Percentiles rank a stretch among this genome's conserved stretches.
phyloP scores from a whole-genome alignment of 768 basidiomycete genomes.

The Russula vinacea region DNA sequence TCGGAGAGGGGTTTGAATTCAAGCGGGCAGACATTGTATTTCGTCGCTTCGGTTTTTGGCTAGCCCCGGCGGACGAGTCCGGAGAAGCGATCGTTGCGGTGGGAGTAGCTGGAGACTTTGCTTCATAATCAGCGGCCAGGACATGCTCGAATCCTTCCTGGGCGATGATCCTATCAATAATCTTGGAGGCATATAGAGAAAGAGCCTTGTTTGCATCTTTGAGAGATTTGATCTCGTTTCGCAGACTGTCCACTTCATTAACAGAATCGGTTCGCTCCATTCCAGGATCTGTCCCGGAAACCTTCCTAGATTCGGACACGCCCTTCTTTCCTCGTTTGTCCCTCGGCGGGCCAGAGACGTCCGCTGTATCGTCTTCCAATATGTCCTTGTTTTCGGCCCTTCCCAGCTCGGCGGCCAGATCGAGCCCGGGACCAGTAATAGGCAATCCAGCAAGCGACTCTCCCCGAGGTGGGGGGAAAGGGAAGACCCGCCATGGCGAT shows the following conservation, averaged over 20 bases:
- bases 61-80: conserved; percentile 34
- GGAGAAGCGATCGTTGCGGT: conserved; percentile 40
- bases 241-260: conserved; percentile 70
- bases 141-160: conserved; percentile 98
- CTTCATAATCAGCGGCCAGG: conserved; percentile 88
- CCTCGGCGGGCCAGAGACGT: conserved; percentile 48
- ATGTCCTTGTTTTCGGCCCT: conserved; percentile 88
- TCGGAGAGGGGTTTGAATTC: conserved; percentile 38
- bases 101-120: conserved; percentile 50
- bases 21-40: conserved; percentile 50
- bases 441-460: conserved; percentile 85
- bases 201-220: conserved; percentile 96
- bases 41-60: conserved; percentile 55
- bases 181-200: conserved; percentile 94
- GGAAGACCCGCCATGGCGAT: conserved; percentile 53
- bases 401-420: conserved; percentile 88
- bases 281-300: conserved; percentile 39
- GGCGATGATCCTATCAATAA: conserved; percentile 94
- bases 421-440: conserved; percentile 84
- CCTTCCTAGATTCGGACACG: conserved; percentile 34
- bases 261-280: conserved; percentile 44
- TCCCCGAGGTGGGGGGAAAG: conserved; percentile 55
- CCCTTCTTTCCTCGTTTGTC: conserved; percentile 45
- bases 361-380: conserved; percentile 52
- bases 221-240: conserved; percentile 84